phyloP scores from a whole-genome alignment of 1,139 yeast species.

The Candida pseudocylindracea region DNA sequence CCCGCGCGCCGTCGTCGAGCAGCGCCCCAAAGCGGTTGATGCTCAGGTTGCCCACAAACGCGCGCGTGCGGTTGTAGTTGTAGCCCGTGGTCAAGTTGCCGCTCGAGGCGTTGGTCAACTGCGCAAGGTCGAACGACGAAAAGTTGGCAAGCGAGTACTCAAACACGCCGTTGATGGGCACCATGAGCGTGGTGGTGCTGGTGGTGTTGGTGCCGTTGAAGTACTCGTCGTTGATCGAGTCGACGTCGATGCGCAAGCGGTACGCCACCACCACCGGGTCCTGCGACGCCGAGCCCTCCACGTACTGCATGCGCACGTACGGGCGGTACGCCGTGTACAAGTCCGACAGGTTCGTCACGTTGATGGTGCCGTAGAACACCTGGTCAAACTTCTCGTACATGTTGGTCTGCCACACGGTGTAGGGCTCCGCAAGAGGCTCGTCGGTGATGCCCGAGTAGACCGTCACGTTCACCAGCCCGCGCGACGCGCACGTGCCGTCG shows the following conservation, averaged over 20 bases:
- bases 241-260: conserved; percentile 29
- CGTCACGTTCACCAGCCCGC: conserved; percentile 68
- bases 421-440: conserved; percentile 16
- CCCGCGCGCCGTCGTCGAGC: conserved; percentile 17
- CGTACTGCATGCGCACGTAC: not conserved
- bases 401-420: conserved; percentile 56
- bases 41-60: conserved; percentile 42
- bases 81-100: conserved; percentile 2
- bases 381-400: conserved; percentile 60
- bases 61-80: conserved; percentile 6
- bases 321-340: not conserved
- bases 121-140: conserved; percentile 16
- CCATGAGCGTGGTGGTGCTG: conserved; percentile 5
- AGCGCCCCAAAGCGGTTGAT: conserved; percentile 38
- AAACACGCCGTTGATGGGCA: conserved; percentile 46
- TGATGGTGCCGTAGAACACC: conserved; percentile 48
- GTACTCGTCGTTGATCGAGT: conserved; percentile 17
- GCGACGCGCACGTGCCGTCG: conserved; percentile 42
- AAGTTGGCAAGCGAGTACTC: conserved; percentile 64
- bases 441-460: conserved; percentile 19
- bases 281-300: not conserved
- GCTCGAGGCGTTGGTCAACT: conserved; percentile 9
- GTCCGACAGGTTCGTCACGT: conserved; percentile 11
- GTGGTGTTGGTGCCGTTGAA: conserved; percentile 11
- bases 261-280: conserved; percentile 51